Percentiles rank a stretch among this genome's conserved stretches.
These are phyloP conservation scores for Acaromyces ingoldii DNA, from an alignment of 1,284 basidiomycete species.

Conservation along the genomic window DNA sequence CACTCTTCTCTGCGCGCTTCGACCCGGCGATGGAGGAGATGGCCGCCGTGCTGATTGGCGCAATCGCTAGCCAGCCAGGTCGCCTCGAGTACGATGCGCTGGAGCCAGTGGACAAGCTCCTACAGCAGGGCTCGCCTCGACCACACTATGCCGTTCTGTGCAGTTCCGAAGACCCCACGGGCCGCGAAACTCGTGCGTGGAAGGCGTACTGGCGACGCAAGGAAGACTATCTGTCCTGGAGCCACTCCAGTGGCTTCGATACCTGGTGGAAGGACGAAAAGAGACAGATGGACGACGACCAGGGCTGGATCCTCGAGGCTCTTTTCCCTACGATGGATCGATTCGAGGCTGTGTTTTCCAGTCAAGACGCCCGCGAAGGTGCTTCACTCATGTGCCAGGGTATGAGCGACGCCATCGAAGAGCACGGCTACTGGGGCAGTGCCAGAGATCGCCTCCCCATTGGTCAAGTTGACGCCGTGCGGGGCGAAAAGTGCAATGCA, in stretches of 20 bases:
- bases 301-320: slow-evolving; percentile 1
- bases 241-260: neutral
- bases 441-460: neutral
- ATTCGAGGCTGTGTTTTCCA: slow-evolving; percentile 8
- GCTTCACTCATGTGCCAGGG: neutral
- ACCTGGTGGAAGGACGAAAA: neutral
- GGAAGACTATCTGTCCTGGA: neutral
- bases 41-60: neutral
- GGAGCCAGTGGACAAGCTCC: neutral
- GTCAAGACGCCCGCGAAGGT: neutral
- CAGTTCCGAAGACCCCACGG: neutral
- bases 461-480: neutral
- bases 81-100: slow-evolving; percentile 2
- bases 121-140: neutral
- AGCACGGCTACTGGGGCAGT: slow-evolving; percentile 8
- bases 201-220: slow-evolving; percentile 4
- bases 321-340: slow-evolving; percentile 5
- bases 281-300: neutral
- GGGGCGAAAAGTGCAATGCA: neutral
- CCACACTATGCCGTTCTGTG: slow-evolving; percentile 1
- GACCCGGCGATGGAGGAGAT: neutral
- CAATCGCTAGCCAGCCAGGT: neutral
- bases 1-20: slow-evolving; percentile 3
- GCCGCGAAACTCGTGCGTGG: neutral
- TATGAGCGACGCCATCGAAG: neutral